These are phyloP conservation scores for Chytridiales sp. DNA, from an alignment of 371 early-diverging fungal species.

Conservation along the genomic window DNA sequence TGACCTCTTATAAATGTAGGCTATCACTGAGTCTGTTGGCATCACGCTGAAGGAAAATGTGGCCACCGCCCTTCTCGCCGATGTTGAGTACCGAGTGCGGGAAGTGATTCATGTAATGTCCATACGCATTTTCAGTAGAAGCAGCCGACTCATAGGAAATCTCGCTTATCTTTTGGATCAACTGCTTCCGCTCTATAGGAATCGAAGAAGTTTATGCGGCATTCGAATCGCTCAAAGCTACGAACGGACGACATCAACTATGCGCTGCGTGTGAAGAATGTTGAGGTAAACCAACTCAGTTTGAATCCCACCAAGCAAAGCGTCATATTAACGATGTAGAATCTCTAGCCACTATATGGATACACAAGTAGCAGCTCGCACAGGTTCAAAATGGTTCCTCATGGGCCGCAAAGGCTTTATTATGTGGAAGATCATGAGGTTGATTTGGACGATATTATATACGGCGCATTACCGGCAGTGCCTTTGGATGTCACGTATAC, in stretches of 20 bases:
- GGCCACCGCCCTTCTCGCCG: slow-evolving; percentile 85
- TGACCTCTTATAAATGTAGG: too few relatives aligned
- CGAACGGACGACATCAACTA: slow-evolving; percentile 92
- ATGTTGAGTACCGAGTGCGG: slow-evolving; percentile 96
- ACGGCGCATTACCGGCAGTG: slow-evolving; percentile 89
- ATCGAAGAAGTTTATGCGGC: slow-evolving; percentile 97
- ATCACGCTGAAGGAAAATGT: slow-evolving; percentile 92
- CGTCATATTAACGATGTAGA: not conserved
- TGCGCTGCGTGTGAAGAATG: slow-evolving; percentile 93
- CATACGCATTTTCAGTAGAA: not conserved
- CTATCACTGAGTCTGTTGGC: slow-evolving; percentile 89
- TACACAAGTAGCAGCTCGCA: slow-evolving; percentile 26
- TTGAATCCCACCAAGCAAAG: not conserved
- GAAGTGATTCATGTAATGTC: slow-evolving; percentile 86
- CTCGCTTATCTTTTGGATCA: not conserved
- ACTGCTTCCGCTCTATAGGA: slow-evolving; percentile 57
- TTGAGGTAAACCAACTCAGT: slow-evolving; percentile 68
- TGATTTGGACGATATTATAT: slow-evolving; percentile 91
- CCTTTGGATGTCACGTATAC: slow-evolving; percentile 87
- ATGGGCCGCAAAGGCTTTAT: slow-evolving; percentile 56
- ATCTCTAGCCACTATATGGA: slow-evolving; percentile 91
- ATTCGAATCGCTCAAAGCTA: slow-evolving; percentile 86
- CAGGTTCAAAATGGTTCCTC: slow-evolving; percentile 31
- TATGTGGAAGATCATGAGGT: slow-evolving; percentile 97
- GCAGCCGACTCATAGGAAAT: not conserved